Evolutionary conservation across 2,329 filamentous ascomycete species (phyloP).

Genomic region (Zymoseptoria passerinii): DNA sequence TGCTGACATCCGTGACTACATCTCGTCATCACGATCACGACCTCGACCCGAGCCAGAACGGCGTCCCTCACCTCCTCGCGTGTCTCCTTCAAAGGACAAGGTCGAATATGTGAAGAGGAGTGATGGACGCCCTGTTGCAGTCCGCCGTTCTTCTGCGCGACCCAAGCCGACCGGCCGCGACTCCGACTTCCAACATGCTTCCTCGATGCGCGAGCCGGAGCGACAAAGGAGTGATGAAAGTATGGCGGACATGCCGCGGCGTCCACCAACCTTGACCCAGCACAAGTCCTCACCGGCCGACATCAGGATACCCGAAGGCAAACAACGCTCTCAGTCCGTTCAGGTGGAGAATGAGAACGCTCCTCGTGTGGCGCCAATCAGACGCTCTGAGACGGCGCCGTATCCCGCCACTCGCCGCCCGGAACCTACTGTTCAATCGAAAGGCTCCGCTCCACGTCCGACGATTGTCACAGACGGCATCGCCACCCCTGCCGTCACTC

Average conservation of each 20-base stretch:
- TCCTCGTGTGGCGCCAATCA: constrained; percentile 30
- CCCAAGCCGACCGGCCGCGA: constrained; percentile 15
- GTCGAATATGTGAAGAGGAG: constrained; percentile 20
- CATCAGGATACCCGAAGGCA: constrained; percentile 20
- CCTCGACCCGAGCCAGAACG: constrained; percentile 17
- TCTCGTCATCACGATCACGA: constrained; percentile 13
- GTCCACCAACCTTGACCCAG: constrained; percentile 32
- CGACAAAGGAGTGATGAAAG: constrained; percentile 21
- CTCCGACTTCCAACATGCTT: constrained; percentile 13
- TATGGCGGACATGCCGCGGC: constrained; percentile 6
- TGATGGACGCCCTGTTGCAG: constrained; percentile 19
- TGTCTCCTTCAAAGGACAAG: constrained; percentile 21
- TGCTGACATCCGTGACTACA: constrained; percentile 25
- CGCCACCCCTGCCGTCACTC: constrained; percentile 22
- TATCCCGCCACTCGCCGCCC: constrained; percentile 6
- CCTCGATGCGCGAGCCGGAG: constrained; percentile 17
- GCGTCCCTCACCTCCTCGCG: constrained; percentile 22
- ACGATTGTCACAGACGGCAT: constrained; percentile 21
- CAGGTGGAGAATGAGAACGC: constrained; percentile 18
- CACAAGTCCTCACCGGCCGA: constrained; percentile 28
- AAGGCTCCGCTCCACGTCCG: constrained; percentile 18
- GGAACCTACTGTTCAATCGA: constrained; percentile 14
- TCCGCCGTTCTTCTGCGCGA: constrained; percentile 21
- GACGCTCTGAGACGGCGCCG: constrained; percentile 39
- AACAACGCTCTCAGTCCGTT: constrained; percentile 23